These are phyloP conservation scores for Xylariomycetidae sp. DNA, from an alignment of 2,329 filamentous ascomycete species.

Conservation along the genomic window DNA sequence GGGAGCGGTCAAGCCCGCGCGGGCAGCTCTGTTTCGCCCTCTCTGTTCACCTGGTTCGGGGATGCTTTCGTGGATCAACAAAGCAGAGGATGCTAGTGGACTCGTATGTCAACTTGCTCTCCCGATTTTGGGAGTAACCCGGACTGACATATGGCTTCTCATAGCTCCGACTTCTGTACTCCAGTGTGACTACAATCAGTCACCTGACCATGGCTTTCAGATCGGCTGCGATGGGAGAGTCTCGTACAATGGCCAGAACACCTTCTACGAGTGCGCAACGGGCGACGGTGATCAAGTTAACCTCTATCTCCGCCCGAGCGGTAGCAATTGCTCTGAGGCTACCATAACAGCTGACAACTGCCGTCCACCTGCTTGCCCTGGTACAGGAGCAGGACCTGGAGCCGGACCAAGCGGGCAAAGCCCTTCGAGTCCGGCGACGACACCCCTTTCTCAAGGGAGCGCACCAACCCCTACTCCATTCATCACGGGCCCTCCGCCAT, in stretches of 20 bases:
- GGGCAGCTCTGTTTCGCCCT: slow-evolving; percentile 39
- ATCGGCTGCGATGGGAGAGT: slow-evolving; percentile 48
- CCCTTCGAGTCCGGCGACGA: slow-evolving; percentile 4
- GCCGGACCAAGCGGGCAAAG: not conserved
- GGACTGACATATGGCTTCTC: no score
- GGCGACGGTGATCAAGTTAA: slow-evolving; percentile 48
- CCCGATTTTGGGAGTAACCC: not conserved
- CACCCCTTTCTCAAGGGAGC: slow-evolving; percentile 1
- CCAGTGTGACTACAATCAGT: slow-evolving; percentile 53
- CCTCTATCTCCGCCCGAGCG: slow-evolving; percentile 41
- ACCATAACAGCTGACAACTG: slow-evolving; percentile 37
- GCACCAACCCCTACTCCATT: not conserved
- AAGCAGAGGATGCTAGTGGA: slow-evolving; percentile 58
- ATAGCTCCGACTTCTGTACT: slow-evolving; percentile 50
- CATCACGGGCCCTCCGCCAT: slow-evolving; percentile 21
- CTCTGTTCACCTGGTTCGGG: slow-evolving; percentile 48
- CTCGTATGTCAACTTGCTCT: slow-evolving; percentile 32
- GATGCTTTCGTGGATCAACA: slow-evolving; percentile 50
- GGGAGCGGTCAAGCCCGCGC: slow-evolving; percentile 56
- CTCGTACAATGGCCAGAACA: slow-evolving; percentile 41
- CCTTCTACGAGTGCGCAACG: slow-evolving; percentile 57
- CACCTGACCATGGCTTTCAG: slow-evolving; percentile 48
- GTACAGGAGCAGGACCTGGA: slow-evolving; percentile 2
- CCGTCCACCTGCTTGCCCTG: slow-evolving; percentile 13
- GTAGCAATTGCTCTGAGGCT: slow-evolving; percentile 41